Evolutionary conservation across 768 basidiomycete species (phyloP), one percentile per base, ranked within the genome.

Genomic region (Auriscalpium microsporum): DNA sequence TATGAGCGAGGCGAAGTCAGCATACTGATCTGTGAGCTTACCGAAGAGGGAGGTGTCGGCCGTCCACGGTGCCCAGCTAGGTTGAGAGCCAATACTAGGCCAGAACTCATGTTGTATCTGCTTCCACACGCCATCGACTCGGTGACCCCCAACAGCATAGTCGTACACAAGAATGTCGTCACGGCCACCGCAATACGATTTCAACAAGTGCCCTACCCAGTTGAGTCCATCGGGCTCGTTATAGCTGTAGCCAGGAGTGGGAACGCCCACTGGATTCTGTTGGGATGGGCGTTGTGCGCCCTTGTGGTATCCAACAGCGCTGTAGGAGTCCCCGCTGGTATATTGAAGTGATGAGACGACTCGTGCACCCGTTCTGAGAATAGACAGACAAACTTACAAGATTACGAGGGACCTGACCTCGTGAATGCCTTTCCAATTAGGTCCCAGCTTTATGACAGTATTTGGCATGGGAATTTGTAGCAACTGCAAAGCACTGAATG

Each of bases 151-250:
- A 9, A 67, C 63, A 0, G 83, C 84, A 64, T 80, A 84, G 64
- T 83, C 71, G 62, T 80, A 79, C 4, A 81, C 81, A 1, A 84
- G 69, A 28, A 83, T 57, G 2, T 73, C 71, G 52, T 36, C 10
- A 37, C 53, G 64, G 56, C 52, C 63, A 34, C 38, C 60, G 19
- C 63, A 72, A 73, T 37, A 59, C 28, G 63, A 55, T 9, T 71
- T 76, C 48, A 82, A 67, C n/a, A 83, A 68, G 63, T 80, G 74
- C 2, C 83, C 79, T 36, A 86, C 78, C 83, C 83, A 86, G 64
- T 84, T 85, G 8, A 81, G 77, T 42, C 68, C 63, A 36, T 68
- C 73, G 1, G 58, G 55, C 60, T 80, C 81, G 38, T 74, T 74
- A 65, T 67, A 81, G 1, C 79, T 76, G 7, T 61, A 40, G 1